These are phyloP conservation scores for Solanum hybrid DNA, from an alignment of 305 asterid species.

Conservation along the genomic window DNA sequence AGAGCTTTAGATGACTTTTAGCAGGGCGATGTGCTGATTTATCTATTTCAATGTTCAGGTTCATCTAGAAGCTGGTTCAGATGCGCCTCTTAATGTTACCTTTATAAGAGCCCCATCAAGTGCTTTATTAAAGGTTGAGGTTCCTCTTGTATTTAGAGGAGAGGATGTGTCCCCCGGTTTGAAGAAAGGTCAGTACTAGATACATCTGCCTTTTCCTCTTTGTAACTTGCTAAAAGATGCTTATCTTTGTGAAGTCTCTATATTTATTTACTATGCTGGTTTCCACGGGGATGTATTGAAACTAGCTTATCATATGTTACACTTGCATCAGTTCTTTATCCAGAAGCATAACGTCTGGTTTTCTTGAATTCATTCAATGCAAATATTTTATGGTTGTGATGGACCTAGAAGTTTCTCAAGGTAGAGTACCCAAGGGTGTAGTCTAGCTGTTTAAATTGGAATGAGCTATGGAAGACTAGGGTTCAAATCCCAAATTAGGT, in stretches of 20 bases:
- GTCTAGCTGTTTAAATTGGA: not conserved
- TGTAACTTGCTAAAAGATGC: not conserved
- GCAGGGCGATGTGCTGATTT: not conserved
- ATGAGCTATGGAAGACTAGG: not conserved
- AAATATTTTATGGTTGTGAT: not conserved
- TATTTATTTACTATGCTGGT: not conserved
- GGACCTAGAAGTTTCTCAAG: not conserved
- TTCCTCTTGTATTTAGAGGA: conserved; percentile 75
- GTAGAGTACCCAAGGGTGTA: not conserved
- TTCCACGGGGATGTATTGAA: not conserved
- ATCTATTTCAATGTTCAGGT: conserved; percentile 45
- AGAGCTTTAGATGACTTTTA: not conserved
- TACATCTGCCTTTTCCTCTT: not conserved
- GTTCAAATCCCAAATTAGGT: not conserved
- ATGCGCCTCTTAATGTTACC: conserved; percentile 76
- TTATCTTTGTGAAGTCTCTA: not conserved
- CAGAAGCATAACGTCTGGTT: not conserved
- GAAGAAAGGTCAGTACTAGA: conserved; percentile 55
- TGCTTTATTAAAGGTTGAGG: conserved; percentile 76
- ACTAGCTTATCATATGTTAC: not conserved
- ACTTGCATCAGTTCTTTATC: not conserved
- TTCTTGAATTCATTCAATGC: not conserved
- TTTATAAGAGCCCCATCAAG: conserved; percentile 83
- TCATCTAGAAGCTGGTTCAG: conserved; percentile 78
- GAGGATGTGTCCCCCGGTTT: conserved; percentile 90